phyloP scores from a whole-genome alignment of 2,329 filamentous ascomycete species.

The Apiospora hydei region DNA sequence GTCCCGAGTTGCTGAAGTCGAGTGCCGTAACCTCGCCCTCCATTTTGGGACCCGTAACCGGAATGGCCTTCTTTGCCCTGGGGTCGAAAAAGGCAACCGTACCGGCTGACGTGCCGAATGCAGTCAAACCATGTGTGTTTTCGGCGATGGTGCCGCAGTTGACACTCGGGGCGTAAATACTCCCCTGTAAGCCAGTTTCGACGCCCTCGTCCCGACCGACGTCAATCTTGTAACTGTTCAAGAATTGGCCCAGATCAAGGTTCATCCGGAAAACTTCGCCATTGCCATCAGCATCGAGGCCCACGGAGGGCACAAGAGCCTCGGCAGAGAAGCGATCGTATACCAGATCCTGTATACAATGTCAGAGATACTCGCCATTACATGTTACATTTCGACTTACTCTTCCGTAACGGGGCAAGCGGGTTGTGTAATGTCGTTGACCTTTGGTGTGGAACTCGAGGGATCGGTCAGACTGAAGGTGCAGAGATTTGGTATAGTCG shows the following conservation, averaged over 20 bases:
- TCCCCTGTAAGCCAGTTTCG: constrained; percentile 82
- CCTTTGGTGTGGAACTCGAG: constrained; percentile 92
- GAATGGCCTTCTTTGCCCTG: constrained; percentile 75
- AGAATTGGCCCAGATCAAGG: constrained; percentile 88
- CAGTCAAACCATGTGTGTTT: constrained; percentile 85
- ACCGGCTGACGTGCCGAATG: constrained; percentile 93
- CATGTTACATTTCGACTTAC: neutral
- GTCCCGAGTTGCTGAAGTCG: constrained; percentile 82
- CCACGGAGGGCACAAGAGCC: constrained; percentile 85
- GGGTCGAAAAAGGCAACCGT: constrained; percentile 98
- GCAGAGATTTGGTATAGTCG: constrained; percentile 93
- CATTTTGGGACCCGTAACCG: constrained; percentile 69
- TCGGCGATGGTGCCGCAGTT: constrained; percentile 90
- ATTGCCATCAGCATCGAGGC: constrained; percentile 82
- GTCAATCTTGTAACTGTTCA: constrained; percentile 92
- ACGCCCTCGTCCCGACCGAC: constrained; percentile 82
- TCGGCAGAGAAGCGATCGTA: constrained; percentile 87
- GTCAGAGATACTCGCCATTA: neutral
- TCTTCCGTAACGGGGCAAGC: constrained; percentile 90
- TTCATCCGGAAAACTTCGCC: constrained; percentile 95
- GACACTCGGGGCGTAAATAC: constrained; percentile 83
- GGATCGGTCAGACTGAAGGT: constrained; percentile 89
- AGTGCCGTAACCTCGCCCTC: constrained; percentile 84
- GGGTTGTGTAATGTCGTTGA: constrained; percentile 87
- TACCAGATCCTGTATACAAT: constrained; percentile 64